A percentile compares a stretch with the other conserved stretches of the same genome.
Evolutionary conservation across 2,329 filamentous ascomycete species (phyloP).

Genomic region (Colletotrichum spinosum): DNA sequence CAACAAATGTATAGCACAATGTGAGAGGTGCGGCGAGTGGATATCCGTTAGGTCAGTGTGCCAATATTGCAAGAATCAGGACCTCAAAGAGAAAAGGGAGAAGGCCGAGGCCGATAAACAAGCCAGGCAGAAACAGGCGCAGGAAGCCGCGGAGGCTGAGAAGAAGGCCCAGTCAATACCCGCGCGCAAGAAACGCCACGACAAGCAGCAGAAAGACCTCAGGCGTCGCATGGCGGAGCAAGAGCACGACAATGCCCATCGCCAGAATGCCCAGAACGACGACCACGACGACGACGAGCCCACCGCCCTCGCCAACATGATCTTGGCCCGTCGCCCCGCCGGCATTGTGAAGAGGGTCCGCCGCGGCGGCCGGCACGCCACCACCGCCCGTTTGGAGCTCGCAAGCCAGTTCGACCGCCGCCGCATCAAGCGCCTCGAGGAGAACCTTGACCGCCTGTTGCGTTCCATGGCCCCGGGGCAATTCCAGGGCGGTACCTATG

Average conservation of each 20-base stretch:
- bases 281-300: not conserved
- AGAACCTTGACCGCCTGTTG: too few species aligned
- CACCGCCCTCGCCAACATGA: not conserved
- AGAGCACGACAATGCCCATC: not conserved
- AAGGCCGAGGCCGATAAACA: not conserved
- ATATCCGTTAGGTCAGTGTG: constrained; percentile 8
- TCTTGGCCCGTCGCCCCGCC: constrained; percentile 1
- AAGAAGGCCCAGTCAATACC: too few species aligned
- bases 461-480: too few species aligned
- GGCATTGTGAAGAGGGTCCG: constrained; percentile 14
- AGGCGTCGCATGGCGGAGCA: too few species aligned
- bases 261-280: not conserved
- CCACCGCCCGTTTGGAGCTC: not conserved
- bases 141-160: not conserved
- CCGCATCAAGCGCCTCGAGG: too few species aligned
- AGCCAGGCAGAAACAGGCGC: not conserved
- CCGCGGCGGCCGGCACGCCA: constrained; percentile 1
- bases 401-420: too few species aligned
- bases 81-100: not conserved
- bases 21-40: not conserved
- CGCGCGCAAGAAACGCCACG: too few species aligned
- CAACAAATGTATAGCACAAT: not conserved
- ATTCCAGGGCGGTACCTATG: too few species aligned
- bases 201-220: not conserved
- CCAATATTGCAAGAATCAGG: not conserved